Evolutionary conservation across 805 yeast species (phyloP).

Genomic region (Citeromyces matritensis): DNA sequence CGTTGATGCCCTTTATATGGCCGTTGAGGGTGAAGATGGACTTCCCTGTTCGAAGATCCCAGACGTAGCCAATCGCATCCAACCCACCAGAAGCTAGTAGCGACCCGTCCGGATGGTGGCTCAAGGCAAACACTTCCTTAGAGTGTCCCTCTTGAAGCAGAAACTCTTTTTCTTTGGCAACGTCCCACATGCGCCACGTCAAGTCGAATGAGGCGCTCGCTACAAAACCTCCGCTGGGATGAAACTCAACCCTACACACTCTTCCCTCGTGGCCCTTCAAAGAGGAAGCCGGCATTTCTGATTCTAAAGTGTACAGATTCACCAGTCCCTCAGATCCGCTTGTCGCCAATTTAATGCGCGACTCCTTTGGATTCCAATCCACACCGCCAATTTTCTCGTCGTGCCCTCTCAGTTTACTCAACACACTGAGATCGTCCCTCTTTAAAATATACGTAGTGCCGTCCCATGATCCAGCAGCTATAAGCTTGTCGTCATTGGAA

Average conservation of each 20-base stretch:
- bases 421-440: slow-evolving; percentile 17
- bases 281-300: background rate
- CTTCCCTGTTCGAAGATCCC: slow-evolving; percentile 81
- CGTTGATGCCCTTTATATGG: slow-evolving; percentile 60
- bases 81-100: slow-evolving; percentile 63
- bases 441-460: slow-evolving; percentile 48
- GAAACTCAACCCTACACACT: slow-evolving; percentile 45
- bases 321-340: slow-evolving; percentile 32
- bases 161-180: slow-evolving; percentile 29
- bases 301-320: slow-evolving; percentile 3
- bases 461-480: slow-evolving; percentile 76
- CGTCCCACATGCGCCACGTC: slow-evolving; percentile 87
- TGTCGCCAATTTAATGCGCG: slow-evolving; percentile 11
- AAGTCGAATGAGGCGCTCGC: slow-evolving; percentile 70
- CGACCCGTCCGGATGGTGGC: slow-evolving; percentile 68
- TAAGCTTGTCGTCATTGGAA: slow-evolving; percentile 16
- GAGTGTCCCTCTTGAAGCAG: slow-evolving; percentile 78
- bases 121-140: slow-evolving; percentile 46
- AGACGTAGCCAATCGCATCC: slow-evolving; percentile 57
- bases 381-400: slow-evolving; percentile 57
- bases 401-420: slow-evolving; percentile 23
- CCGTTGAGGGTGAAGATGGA: slow-evolving; percentile 41
- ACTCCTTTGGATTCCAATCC: slow-evolving; percentile 37
- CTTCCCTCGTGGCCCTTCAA: slow-evolving; percentile 34
- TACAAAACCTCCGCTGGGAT: slow-evolving; percentile 42